Evolutionary conservation across 768 basidiomycete genomes (phyloP).

Genomic region (Boletus rufocinnamomeus): DNA sequence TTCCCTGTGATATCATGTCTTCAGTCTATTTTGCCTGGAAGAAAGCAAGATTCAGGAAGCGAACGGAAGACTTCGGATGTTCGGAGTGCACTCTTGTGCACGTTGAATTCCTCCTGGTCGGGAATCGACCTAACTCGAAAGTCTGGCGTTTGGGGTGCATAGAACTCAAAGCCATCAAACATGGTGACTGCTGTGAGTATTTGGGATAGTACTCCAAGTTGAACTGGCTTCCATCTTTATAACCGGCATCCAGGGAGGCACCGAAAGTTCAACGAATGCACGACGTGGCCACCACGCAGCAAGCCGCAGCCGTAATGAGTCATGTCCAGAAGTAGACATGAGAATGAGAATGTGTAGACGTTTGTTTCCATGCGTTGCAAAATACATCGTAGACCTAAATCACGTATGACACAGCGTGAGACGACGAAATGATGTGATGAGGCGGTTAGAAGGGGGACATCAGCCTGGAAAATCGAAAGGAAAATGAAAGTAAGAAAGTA

Average conservation of each 20-base stretch:
- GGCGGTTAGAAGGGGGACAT: slow-evolving; percentile 32
- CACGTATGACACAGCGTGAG: slow-evolving; percentile 42
- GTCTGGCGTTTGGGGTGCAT: slow-evolving; percentile 49
- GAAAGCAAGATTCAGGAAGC: slow-evolving; percentile 26
- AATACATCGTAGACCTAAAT: slow-evolving; percentile 43
- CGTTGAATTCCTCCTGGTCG: slow-evolving; percentile 52
- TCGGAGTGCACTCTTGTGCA: slow-evolving; percentile 49
- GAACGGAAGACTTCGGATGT: slow-evolving; percentile 66
- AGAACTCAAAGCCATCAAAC: slow-evolving; percentile 33
- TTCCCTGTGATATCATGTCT: slow-evolving; percentile 44
- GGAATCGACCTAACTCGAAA: slow-evolving; percentile 56
- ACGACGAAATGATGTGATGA: slow-evolving; percentile 36
- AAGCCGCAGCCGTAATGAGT: slow-evolving; percentile 15
- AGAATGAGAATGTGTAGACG: slow-evolving; percentile 19
- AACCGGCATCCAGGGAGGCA: not conserved
- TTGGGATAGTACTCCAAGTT: no score
- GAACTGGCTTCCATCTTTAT: slow-evolving; percentile 13
- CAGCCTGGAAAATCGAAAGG: slow-evolving; percentile 34
- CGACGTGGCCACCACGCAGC: slow-evolving; percentile 24
- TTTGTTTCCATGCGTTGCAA: slow-evolving; percentile 39
- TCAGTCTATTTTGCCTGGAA: slow-evolving; percentile 10
- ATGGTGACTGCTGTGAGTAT: slow-evolving; percentile 5
- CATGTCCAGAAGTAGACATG: not conserved
- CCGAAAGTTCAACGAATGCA: slow-evolving; percentile 10
- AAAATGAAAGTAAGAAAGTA: slow-evolving; percentile 26